phyloP scores from a whole-genome alignment of 2,329 filamentous ascomycete genomes.

The Scopulariopsis brevicaulis region DNA sequence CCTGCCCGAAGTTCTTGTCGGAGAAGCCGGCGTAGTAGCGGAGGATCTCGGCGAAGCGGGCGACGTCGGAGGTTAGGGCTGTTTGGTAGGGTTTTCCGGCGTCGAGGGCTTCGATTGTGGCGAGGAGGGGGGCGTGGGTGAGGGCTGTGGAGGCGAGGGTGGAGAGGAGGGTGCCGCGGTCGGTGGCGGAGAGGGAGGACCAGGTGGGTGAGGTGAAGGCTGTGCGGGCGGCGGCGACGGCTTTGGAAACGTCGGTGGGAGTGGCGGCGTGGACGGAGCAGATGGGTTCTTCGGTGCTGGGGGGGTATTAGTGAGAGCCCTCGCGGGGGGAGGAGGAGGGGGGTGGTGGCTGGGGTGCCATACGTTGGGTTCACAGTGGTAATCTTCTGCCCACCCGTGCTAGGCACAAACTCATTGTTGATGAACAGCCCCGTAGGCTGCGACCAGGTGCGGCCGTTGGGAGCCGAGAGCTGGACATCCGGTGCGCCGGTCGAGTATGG shows the following conservation, averaged over 20 bases:
- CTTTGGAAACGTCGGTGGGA: constrained; percentile 54
- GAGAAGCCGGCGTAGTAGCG: constrained; percentile 73
- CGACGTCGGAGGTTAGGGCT: constrained; percentile 52
- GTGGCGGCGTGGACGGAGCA: constrained; percentile 59
- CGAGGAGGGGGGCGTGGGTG: constrained; percentile 40
- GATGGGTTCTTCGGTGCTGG: constrained; percentile 52
- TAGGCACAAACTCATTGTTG: constrained; percentile 68
- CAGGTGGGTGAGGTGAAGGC: constrained; percentile 58
- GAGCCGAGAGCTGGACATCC: constrained; percentile 54
- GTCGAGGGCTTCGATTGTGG: constrained; percentile 60
- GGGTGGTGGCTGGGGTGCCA: constrained; percentile 15
- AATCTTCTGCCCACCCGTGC: constrained; percentile 53
- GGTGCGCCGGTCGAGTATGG: background rate
- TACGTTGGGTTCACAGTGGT: constrained; percentile 60
- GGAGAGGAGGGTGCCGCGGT: constrained; percentile 56
- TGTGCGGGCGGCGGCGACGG: constrained; percentile 56
- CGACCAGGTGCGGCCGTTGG: constrained; percentile 61
- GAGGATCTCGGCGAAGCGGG: constrained; percentile 32
- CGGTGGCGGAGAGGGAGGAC: constrained; percentile 54
- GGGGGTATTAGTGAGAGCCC: background rate
- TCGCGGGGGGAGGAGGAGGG: background rate
- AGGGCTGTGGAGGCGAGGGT: constrained; percentile 61
- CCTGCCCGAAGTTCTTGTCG: constrained; percentile 69
- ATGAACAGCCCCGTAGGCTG: constrained; percentile 75
- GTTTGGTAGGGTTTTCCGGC: constrained; percentile 68